These are phyloP conservation scores for Pseudisothecium myosuroides DNA, from an alignment of 225 moss, liverwort and hornwort species.

Conservation along the genomic window DNA sequence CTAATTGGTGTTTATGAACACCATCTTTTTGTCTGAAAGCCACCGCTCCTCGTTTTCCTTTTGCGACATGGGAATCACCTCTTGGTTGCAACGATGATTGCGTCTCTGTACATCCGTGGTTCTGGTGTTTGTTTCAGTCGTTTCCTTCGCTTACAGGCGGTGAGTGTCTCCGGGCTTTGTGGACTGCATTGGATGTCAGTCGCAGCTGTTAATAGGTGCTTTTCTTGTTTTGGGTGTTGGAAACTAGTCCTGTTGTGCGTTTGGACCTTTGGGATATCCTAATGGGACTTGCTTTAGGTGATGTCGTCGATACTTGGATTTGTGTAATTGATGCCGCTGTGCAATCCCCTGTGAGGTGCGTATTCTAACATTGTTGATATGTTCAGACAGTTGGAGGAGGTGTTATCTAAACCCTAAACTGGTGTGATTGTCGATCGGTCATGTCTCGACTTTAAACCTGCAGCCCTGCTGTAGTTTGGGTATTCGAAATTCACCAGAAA, in stretches of 20 bases:
- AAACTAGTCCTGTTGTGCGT: fast-evolving
- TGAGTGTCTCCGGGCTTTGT: neutral
- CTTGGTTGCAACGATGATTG: neutral
- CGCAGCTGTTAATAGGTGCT: fast-evolving
- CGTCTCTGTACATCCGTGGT: neutral
- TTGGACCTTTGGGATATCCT: fast-evolving
- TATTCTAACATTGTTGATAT: neutral
- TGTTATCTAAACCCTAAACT: no score
- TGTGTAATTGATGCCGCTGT: neutral
- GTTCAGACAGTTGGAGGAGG: no score
- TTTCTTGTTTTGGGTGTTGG: neutral
- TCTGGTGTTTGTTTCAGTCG: neutral
- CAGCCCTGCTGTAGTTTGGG: no score
- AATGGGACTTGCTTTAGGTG: neutral
- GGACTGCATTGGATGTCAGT: no score
- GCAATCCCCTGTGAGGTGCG: neutral
- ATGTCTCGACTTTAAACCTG: no score
- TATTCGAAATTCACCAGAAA: no score
- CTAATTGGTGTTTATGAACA: neutral
- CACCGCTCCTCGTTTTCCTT: neutral
- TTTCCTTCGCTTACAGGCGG: no score
- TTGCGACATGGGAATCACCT: fast-evolving
- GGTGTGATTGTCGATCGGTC: no score
- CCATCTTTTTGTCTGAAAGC: neutral
- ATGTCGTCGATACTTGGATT: neutral